Conservation (phyloP, 306 rosid species). For the cucumber (Cucumis sativus) region Cucumber_9930_V3 NC_026659.2:11531501-11532000, state of each 20-base stretch:
- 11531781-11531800: not conserved
- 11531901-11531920: not conserved
- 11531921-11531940: not conserved
- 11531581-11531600: not conserved
- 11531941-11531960: not conserved
- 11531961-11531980: not conserved
- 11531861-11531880: not conserved
- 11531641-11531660: not conserved
- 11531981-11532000: constrained; percentile 28
- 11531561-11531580: not conserved
- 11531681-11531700: not conserved
- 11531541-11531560: not conserved
- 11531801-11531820: not conserved
- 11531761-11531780: not conserved
- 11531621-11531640: not conserved
- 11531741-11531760: not conserved
- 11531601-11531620: not conserved
- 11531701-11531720: not conserved
- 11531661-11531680: not conserved
- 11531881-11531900: not conserved
- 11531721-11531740: not conserved
- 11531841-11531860: not conserved
- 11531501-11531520: not conserved
- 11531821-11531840: not conserved
- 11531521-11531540: not conserved